Evolutionary conservation across 1,284 basidiomycete genomes (phyloP).

Genomic region (Mycosarcoma mackinlayi): DNA sequence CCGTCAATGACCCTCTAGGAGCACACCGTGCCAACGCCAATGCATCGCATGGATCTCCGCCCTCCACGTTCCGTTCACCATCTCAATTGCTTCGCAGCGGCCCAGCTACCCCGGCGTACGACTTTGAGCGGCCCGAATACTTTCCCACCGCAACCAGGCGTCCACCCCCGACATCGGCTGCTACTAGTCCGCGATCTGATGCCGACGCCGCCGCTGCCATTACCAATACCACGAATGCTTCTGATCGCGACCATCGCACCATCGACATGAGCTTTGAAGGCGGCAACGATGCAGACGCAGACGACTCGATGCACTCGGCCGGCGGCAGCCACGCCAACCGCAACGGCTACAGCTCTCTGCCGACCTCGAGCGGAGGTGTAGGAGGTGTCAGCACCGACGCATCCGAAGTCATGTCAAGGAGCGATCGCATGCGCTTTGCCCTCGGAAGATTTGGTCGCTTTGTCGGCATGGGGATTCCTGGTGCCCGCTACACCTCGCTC

Average conservation of each 20-base stretch:
- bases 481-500: slow-evolving; percentile 58
- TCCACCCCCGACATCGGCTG: slow-evolving; percentile 24
- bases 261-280: slow-evolving; percentile 36
- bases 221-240: not conserved
- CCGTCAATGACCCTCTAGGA: slow-evolving; percentile 41
- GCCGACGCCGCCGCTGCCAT: not conserved
- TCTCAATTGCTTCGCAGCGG: slow-evolving; percentile 6
- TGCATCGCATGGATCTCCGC: slow-evolving; percentile 2
- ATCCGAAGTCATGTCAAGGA: slow-evolving; percentile 22
- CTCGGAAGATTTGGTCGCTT: slow-evolving; percentile 63
- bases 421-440: slow-evolving; percentile 49
- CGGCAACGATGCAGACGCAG: slow-evolving; percentile 24
- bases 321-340: slow-evolving; percentile 15
- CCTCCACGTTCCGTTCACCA: slow-evolving; percentile 8
- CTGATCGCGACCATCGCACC: slow-evolving; percentile 21
- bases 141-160: slow-evolving; percentile 36
- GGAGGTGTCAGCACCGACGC: slow-evolving; percentile 13
- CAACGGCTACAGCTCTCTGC: slow-evolving; percentile 36
- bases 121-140: slow-evolving; percentile 61
- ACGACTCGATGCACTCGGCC: slow-evolving; percentile 22
- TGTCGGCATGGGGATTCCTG: slow-evolving; percentile 66
- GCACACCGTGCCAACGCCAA: slow-evolving; percentile 34
- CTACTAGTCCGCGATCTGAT: slow-evolving; percentile 20
- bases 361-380: slow-evolving; percentile 18
- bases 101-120: slow-evolving; percentile 42